Conservation (phyloP, 139 green algal species). For the Nannochloris sp. region DNA sequence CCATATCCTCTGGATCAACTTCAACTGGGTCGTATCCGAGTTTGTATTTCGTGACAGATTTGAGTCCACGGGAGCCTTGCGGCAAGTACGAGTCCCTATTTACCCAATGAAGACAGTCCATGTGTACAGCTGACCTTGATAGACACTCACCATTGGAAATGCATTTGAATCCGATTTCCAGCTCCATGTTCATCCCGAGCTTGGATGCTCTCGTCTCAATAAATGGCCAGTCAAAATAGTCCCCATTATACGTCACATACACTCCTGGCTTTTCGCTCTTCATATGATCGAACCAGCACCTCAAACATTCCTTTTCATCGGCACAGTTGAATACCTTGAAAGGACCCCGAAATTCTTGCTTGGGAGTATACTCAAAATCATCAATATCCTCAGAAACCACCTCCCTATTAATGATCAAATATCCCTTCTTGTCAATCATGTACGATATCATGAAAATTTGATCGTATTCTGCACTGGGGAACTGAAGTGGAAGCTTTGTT, state of each 20-base stretch:
- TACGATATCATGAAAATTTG: constrained; percentile 99
- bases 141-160: constrained; percentile 1
- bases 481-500: constrained; percentile 97
- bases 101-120: constrained; percentile 96
- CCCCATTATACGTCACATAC: constrained; percentile 98
- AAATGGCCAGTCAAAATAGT: constrained; percentile 98
- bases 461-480: constrained; percentile 94
- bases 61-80: constrained; percentile 84
- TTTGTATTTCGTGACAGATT: constrained; percentile 96
- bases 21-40: constrained; percentile 94
- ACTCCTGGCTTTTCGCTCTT: constrained; percentile 71
- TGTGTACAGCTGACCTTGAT: constrained; percentile 69
- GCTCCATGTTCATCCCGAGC: constrained; percentile 79
- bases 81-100: constrained; percentile 96
- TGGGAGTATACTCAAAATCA: constrained; percentile 97
- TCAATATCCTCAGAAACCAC: constrained; percentile 82
- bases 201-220: constrained; percentile 71
- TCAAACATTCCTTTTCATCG: constrained; percentile 71
- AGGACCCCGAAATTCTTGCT: constrained; percentile 80
- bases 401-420: constrained; percentile 91
- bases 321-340: constrained; percentile 87
- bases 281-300: constrained; percentile 91
- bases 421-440: constrained; percentile 95
- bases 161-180: constrained; percentile 62
- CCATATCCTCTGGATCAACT: constrained; percentile 95